These are phyloP conservation scores for Antitrichia curtipendula DNA, from an alignment of 225 moss, liverwort and hornwort species.

Conservation along the genomic window DNA sequence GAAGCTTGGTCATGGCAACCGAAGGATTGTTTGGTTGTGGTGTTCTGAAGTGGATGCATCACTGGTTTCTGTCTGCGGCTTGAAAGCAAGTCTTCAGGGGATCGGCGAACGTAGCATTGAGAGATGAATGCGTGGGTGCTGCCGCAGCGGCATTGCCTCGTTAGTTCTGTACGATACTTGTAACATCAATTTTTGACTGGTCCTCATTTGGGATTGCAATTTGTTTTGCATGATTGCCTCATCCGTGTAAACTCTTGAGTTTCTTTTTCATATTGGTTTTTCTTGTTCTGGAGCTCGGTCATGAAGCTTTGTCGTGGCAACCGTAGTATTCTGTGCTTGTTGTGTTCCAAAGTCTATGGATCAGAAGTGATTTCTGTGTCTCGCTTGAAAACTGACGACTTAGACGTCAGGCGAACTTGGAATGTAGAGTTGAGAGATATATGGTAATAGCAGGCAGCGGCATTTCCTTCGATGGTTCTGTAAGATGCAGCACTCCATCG, in stretches of 20 bases:
- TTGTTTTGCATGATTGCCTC: not conserved
- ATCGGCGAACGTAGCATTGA: not conserved
- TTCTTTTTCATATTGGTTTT: not conserved
- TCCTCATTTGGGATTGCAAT: slow-evolving; percentile 1
- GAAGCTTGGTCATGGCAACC: slow-evolving; percentile 20
- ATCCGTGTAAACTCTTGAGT: not conserved
- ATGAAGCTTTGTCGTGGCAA: not conserved
- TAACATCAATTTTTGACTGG: slow-evolving; percentile 15
- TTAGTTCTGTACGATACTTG: slow-evolving; percentile 24
- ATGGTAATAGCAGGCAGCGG: not conserved
- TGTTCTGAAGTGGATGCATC: slow-evolving; percentile 13
- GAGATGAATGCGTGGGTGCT: not conserved
- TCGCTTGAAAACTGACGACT: not conserved
- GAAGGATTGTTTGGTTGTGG: not conserved
- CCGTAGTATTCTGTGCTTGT: not conserved
- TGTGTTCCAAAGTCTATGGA: not conserved
- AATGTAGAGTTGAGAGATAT: not conserved
- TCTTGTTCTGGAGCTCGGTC: not conserved
- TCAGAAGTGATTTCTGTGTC: not conserved
- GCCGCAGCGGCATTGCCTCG: not conserved
- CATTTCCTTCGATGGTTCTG: not conserved
- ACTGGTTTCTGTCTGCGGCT: not conserved
- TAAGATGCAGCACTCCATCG: not conserved
- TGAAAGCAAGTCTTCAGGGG: not conserved
- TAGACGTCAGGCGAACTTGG: not conserved